A percentile compares a stretch with the other conserved stretches of the same genome.
phyloP scores from a whole-genome alignment of 257 asterid genomes.

The Salvia rosmarinus region DNA sequence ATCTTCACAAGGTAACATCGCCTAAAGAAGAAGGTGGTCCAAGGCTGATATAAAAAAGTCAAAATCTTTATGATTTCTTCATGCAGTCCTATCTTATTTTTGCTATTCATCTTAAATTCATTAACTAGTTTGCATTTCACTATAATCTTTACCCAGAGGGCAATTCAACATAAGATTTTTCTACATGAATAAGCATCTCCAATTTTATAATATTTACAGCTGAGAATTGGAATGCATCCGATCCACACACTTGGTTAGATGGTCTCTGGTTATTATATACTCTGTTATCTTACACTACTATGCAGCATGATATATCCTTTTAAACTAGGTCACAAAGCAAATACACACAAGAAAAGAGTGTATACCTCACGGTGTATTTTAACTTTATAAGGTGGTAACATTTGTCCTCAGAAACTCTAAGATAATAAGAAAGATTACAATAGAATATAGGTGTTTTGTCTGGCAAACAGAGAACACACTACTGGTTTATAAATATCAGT shows the following conservation, averaged over 20 bases:
- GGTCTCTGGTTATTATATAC: background rate
- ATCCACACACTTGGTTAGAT: background rate
- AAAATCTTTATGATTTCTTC: background rate
- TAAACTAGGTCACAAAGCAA: background rate
- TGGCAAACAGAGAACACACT: background rate
- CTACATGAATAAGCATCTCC: conserved; percentile 7
- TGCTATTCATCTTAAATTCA: background rate
- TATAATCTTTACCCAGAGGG: conserved; percentile 1
- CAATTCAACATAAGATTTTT: background rate
- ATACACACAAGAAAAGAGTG: background rate
- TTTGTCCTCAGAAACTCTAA: background rate
- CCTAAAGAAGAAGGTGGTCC: background rate
- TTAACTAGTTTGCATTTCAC: background rate
- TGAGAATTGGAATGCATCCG: background rate
- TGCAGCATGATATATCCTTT: background rate
- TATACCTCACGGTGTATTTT: background rate
- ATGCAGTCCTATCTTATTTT: background rate
- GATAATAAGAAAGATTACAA: background rate
- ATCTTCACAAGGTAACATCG: too few species aligned
- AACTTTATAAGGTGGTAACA: background rate
- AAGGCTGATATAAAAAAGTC: background rate
- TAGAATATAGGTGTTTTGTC: background rate
- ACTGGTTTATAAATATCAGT: background rate
- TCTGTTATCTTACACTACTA: background rate
- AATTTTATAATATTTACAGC: background rate